phyloP scores from a whole-genome alignment of 2,329 filamentous ascomycete species.

The Spiromastix sp. region DNA sequence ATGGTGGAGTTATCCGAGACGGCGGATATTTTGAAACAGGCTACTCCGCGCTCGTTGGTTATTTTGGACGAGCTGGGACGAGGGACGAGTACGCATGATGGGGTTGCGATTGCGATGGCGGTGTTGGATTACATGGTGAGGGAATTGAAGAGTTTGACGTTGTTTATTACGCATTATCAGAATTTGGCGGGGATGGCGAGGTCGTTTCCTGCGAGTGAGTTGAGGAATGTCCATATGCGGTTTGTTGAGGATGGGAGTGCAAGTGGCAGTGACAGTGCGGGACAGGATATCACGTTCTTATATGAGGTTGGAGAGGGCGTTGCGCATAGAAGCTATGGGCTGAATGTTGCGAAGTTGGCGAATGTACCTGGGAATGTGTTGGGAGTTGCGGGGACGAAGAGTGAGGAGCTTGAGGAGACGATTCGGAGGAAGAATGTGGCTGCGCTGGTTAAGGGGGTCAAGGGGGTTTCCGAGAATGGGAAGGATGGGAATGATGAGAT shows the following conservation, averaged over 20 bases:
- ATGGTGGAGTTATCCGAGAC: slow-evolving; percentile 97
- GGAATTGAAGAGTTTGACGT: slow-evolving; percentile 63
- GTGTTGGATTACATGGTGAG: slow-evolving; percentile 77
- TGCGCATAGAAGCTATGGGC: slow-evolving; percentile 83
- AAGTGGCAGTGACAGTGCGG: slow-evolving; percentile 41
- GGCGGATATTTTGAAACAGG: slow-evolving; percentile 77
- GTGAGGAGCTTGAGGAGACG: slow-evolving; percentile 65
- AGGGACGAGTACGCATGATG: slow-evolving; percentile 90
- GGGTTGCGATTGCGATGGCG: slow-evolving; percentile 87
- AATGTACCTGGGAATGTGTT: slow-evolving; percentile 67
- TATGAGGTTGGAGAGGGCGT: slow-evolving; percentile 89
- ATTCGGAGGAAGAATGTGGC: slow-evolving; percentile 54
- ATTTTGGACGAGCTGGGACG: slow-evolving; percentile 91
- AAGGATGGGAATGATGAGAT: slow-evolving; percentile 12
- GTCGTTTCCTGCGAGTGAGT: slow-evolving; percentile 51
- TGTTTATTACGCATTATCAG: slow-evolving; percentile 99
- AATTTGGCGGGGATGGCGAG: slow-evolving; percentile 60
- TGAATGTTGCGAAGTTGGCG: slow-evolving; percentile 85
- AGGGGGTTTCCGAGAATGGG: slow-evolving; percentile 15
- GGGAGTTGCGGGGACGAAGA: slow-evolving; percentile 70
- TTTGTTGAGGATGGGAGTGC: slow-evolving; percentile 56
- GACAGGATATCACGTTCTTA: slow-evolving; percentile 75
- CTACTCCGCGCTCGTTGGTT: slow-evolving; percentile 72
- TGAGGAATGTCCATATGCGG: slow-evolving; percentile 89
- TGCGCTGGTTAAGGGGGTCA: slow-evolving; percentile 21